Base-by-base conservation (phyloP, 1,284 basidiomycete genomes). In the Leccinum fallax region DNA sequence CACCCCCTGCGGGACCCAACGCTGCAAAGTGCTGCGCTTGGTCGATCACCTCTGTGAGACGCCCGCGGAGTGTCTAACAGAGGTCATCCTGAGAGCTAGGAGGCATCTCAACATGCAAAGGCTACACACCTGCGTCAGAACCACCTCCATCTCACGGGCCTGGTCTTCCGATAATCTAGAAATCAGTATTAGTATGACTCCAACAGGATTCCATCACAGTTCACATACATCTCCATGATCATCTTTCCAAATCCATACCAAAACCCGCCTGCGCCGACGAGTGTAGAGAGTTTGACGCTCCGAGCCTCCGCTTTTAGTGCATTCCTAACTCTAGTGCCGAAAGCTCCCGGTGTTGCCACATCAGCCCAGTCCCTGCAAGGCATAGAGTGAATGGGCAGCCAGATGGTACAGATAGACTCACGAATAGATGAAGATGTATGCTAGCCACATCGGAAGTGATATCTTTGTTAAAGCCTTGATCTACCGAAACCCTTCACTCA, bases 161-260 rank as follows among this genome's bases (percentile, higher is more conserved):
- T 90, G 85, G 55, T 82, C 82, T 60, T 93, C 90, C 53, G 87
- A 85, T 60, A 94, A 75, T 67, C 92, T 94, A 61, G 49, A 43
- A 52, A 58, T 43, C 11, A 38, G 46, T 58, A 19, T 65, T 24
- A 69, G 58, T 36, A 46, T 5, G 8, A 49, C 34, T 48, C 6
- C 3, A 11, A 60, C 26, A 26, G 28, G 28, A 30, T 30, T 48
- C 16, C 51, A 34, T 43, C 26, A 5, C 7, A 79, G 87, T 68
- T 70, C 13, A 5, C 59, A 53, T 36, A 93, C 93, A 95, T 83
- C 58, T 88, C 86, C 77, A 89, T 90, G 62, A 95, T 86, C 67
- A 86, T 86, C 70, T 87, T 86, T 13, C 94, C 94, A 74, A 94
- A 95, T 3, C 88, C 88, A 73, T 96, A 97, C 94, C 94, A 97